A percentile compares a stretch with the other conserved stretches of the same genome.
phyloP scores from a whole-genome alignment of 1,139 yeast species.

The Arxiozyma heterogenica region DNA sequence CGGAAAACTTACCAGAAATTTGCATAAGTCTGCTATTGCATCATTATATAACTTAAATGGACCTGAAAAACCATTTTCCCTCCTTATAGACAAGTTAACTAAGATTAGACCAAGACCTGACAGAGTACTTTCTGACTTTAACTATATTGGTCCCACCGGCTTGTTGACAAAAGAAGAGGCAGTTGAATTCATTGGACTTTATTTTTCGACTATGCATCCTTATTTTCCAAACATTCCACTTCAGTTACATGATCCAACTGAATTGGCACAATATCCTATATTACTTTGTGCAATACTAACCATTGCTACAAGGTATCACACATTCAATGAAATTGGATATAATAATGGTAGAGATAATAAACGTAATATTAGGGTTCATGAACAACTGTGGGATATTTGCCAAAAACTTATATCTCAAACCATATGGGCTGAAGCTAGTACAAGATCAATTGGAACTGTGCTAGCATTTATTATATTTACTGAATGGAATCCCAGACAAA shows the following conservation, averaged over 20 bases:
- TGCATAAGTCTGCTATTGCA: slow-evolving; percentile 2
- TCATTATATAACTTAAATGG: slow-evolving; percentile 6
- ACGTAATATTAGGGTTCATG: slow-evolving; percentile 58
- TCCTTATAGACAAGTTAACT: slow-evolving; percentile 42
- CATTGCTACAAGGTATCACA: slow-evolving; percentile 66
- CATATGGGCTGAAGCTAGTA: slow-evolving; percentile 91
- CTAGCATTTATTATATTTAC: slow-evolving; percentile 79
- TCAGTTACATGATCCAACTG: slow-evolving; percentile 57
- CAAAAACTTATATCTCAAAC: slow-evolving; percentile 77
- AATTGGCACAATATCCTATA: slow-evolving; percentile 70
- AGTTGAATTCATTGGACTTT: slow-evolving; percentile 48
- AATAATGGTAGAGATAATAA: slow-evolving; percentile 19
- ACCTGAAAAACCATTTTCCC: slow-evolving; percentile 28
- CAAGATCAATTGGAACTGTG: slow-evolving; percentile 78
- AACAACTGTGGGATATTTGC: slow-evolving; percentile 72
- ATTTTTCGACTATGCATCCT: slow-evolving; percentile 76
- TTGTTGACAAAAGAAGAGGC: slow-evolving; percentile 64
- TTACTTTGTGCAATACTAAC: slow-evolving; percentile 72
- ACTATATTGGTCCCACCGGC: slow-evolving; percentile 56
- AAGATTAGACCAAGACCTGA: slow-evolving; percentile 49
- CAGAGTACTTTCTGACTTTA: slow-evolving; percentile 47
- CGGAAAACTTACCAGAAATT: slow-evolving; percentile 8
- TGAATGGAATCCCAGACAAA: slow-evolving; percentile 93
- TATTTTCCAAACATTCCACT: slow-evolving; percentile 80
- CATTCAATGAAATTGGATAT: slow-evolving; percentile 37